Base-by-base conservation (phyloP, 139 green algal genomes). In the Tetraselmis striata region DNA sequence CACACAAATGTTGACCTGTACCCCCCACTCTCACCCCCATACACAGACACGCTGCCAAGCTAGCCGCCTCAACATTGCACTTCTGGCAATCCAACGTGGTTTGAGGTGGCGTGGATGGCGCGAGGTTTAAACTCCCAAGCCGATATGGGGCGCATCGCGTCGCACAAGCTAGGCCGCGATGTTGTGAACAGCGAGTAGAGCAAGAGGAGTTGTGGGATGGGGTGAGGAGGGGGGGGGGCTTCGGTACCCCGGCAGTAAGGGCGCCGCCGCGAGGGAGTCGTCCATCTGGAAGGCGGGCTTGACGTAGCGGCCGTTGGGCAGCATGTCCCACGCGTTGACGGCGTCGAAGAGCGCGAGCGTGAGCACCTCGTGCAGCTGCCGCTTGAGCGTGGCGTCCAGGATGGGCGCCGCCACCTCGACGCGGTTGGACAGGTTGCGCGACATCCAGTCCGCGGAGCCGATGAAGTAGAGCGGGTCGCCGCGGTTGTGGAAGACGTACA, bases 381-480 rank as follows among this genome's bases (percentile, higher is more conserved):
- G 30, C 79, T 90, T 86, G 31, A 91, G 79, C 67, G 24, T 82
- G 0, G 45, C 29, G 75, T 91, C 83, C 26, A 84, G n/a, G 25
- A 92, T 81, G 2, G 87, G 88, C 1, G 86, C 86, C n/a, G 86
- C 88, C 1, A 93, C 88, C 80, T 93, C 90, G 26, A 93, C 88
- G 23, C 90, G 85, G 26, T 84, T 74, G 0, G 82, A 82, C 29
- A 93, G 84, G 82, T 93, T 93, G 45, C 90, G 80, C 0, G 81
- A 79, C 89, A 92, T 92, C 88, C 89, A 92, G 59, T 93, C 90
- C 0, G 90, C 88, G 0, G 83, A 89, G 29, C 90, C 87, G 28
- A 93, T 90, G 87, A 87, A 92, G 77, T 84, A 88, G 1, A 84
- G 30, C 27, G 85, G 85, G 32, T 84, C 28, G 28, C 82, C 82